Percentiles rank a stretch among this genome's conserved stretches.
phyloP scores from a whole-genome alignment of 2,329 filamentous ascomycete genomes.

The Botrytis aclada region DNA sequence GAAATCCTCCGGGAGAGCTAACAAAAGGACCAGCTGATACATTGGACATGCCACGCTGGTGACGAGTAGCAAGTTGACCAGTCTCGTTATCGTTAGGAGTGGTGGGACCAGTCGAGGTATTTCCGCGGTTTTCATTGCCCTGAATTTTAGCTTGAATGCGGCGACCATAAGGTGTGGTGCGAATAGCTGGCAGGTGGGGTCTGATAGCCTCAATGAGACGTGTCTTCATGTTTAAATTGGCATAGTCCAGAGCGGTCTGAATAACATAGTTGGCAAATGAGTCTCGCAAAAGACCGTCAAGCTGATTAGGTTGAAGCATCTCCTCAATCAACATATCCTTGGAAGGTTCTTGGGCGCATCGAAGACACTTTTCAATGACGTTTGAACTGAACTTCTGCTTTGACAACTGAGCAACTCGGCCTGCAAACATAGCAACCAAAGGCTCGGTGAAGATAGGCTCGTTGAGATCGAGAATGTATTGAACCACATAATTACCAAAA shows the following conservation, averaged over 20 bases:
- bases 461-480: constrained; percentile 95
- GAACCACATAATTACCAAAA: constrained; percentile 97
- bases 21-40: constrained; percentile 32
- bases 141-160: constrained; percentile 88
- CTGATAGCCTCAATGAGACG: constrained; percentile 81
- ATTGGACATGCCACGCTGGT: constrained; percentile 37
- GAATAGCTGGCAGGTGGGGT: constrained; percentile 78
- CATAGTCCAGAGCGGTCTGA: constrained; percentile 89
- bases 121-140: constrained; percentile 48
- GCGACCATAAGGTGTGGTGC: constrained; percentile 89
- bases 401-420: constrained; percentile 68
- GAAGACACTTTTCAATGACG: constrained; percentile 93
- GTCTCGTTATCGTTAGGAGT: constrained; percentile 32
- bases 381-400: constrained; percentile 99
- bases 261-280: constrained; percentile 97
- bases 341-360: constrained; percentile 71
- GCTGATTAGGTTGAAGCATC: constrained; percentile 70
- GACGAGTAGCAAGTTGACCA: constrained; percentile 33
- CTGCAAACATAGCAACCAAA: constrained; percentile 75
- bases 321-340: constrained; percentile 83
- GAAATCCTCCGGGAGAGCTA: constrained; percentile 29
- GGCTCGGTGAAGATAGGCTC: constrained; percentile 86
- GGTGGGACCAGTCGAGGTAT: constrained; percentile 34
- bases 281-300: constrained; percentile 86
- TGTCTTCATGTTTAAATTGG: constrained; percentile 68